phyloP scores from a whole-genome alignment of 345 rosid genomes.

The Ailanthus altissimus region DNA sequence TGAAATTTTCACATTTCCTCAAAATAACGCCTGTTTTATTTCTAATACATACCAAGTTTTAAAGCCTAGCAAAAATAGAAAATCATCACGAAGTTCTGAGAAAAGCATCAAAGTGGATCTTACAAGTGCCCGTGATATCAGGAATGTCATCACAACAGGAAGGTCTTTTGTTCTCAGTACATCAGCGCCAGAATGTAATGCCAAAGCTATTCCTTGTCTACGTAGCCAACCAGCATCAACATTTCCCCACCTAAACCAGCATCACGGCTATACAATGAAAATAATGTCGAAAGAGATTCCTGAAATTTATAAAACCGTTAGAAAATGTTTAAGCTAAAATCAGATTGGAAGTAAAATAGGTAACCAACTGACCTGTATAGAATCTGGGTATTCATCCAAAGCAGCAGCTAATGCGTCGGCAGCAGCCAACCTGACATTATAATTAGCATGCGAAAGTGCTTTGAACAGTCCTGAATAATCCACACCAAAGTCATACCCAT shows the following conservation, averaged over 20 bases:
- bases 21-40: constrained; percentile 10
- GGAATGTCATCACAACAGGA: constrained; percentile 94
- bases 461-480: constrained; percentile 86
- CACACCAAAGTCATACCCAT: constrained; percentile 85
- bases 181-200: constrained; percentile 90
- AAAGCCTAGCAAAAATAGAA: background rate
- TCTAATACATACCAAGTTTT: background rate
- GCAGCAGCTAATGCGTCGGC: constrained; percentile 99
- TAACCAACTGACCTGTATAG: constrained; percentile 66
- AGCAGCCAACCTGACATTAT: constrained; percentile 84
- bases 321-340: constrained; percentile 17
- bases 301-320: constrained; percentile 40
- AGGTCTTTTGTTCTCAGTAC: constrained; percentile 91
- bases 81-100: background rate
- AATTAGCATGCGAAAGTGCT: constrained; percentile 82
- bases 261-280: constrained; percentile 86
- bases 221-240: constrained; percentile 92
- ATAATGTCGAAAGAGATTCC: constrained; percentile 86
- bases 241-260: constrained; percentile 51
- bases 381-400: constrained; percentile 83
- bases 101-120: constrained; percentile 22
- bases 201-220: constrained; percentile 91
- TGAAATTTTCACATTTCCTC: background rate
- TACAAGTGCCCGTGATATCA: constrained; percentile 96
- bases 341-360: constrained; percentile 18